Conservation (phyloP, 768 basidiomycete genomes). For the Suillus weaverae region DNA sequence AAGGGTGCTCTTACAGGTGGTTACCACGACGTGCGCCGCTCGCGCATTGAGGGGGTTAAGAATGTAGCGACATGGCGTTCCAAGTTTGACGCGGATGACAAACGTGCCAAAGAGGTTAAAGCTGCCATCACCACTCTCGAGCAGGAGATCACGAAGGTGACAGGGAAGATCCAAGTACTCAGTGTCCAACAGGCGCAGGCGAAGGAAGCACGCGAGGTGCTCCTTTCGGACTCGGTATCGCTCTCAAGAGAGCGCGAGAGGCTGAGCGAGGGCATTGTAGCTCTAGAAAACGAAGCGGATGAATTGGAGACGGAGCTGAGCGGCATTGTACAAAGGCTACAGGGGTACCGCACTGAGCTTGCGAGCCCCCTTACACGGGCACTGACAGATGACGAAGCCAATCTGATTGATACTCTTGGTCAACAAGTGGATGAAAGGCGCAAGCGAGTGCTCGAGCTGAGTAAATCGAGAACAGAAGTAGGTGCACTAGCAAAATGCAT, state of each 20-base stretch:
- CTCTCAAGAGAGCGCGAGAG: slow-evolving; percentile 72
- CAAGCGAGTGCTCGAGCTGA: slow-evolving; percentile 67
- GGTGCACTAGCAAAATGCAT: slow-evolving; percentile 21
- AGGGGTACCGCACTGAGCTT: slow-evolving; percentile 69
- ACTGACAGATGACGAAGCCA: slow-evolving; percentile 72
- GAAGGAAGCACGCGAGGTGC: slow-evolving; percentile 62
- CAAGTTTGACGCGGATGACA: slow-evolving; percentile 66
- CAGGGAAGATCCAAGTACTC: slow-evolving; percentile 71
- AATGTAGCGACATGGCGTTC: slow-evolving; percentile 71
- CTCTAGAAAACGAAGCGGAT: slow-evolving; percentile 64
- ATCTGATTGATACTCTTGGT: slow-evolving; percentile 61
- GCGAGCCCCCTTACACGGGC: slow-evolving; percentile 72
- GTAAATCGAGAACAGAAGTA: slow-evolving; percentile 71
- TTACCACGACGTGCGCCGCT: slow-evolving; percentile 88
- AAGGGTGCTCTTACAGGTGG: slow-evolving; percentile 96
- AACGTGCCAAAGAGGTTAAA: slow-evolving; percentile 73
- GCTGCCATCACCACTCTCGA: slow-evolving; percentile 67
- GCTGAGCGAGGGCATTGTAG: slow-evolving; percentile 55
- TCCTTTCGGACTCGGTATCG: slow-evolving; percentile 59
- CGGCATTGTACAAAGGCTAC: slow-evolving; percentile 58
- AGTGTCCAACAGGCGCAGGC: slow-evolving; percentile 71
- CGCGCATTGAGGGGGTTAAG: slow-evolving; percentile 86
- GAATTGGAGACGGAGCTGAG: slow-evolving; percentile 74
- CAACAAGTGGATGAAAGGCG: slow-evolving; percentile 77
- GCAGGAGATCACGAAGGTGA: slow-evolving; percentile 78